phyloP scores from a whole-genome alignment of 176 grass and related monocot species.

The Eremochloa ophiuroides region DNA sequence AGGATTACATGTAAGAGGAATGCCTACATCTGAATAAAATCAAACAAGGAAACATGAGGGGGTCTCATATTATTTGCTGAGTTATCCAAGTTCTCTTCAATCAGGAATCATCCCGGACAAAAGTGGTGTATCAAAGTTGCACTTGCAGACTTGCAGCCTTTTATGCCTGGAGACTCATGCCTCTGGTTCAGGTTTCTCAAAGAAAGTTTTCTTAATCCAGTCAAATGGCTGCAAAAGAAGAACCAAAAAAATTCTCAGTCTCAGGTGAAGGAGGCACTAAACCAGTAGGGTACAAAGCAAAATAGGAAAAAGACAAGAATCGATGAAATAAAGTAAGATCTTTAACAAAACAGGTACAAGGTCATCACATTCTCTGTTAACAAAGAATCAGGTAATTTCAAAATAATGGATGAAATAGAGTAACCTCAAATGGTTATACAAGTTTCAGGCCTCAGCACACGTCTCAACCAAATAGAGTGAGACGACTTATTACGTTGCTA shows the following conservation, averaged over 20 bases:
- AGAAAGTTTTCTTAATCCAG: constrained; percentile 86
- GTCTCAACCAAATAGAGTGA: not conserved
- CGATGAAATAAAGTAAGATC: not conserved
- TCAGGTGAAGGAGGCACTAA: not conserved
- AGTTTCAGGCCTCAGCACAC: not conserved
- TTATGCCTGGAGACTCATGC: constrained; percentile 27
- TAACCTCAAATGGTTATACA: not conserved
- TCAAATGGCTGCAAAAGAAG: constrained; percentile 61
- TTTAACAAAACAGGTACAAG: not conserved
- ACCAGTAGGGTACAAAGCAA: not conserved
- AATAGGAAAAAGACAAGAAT: not conserved
- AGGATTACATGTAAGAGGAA: constrained; percentile 34
- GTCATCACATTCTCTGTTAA: not conserved
- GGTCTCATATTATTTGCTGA: constrained; percentile 46
- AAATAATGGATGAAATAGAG: not conserved
- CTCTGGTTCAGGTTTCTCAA: constrained; percentile 63
- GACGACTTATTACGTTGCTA: not conserved
- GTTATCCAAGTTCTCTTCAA: constrained; percentile 34
- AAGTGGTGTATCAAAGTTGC: constrained; percentile 27
- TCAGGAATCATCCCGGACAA: constrained; percentile 30
- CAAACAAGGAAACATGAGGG: constrained; percentile 27
- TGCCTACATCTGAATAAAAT: constrained; percentile 40
- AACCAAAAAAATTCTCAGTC: not conserved
- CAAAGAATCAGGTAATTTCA: not conserved
- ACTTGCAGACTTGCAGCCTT: not conserved